phyloP scores from a whole-genome alignment of 2,329 filamentous ascomycete genomes.

The Sporothrix inflata region DNA sequence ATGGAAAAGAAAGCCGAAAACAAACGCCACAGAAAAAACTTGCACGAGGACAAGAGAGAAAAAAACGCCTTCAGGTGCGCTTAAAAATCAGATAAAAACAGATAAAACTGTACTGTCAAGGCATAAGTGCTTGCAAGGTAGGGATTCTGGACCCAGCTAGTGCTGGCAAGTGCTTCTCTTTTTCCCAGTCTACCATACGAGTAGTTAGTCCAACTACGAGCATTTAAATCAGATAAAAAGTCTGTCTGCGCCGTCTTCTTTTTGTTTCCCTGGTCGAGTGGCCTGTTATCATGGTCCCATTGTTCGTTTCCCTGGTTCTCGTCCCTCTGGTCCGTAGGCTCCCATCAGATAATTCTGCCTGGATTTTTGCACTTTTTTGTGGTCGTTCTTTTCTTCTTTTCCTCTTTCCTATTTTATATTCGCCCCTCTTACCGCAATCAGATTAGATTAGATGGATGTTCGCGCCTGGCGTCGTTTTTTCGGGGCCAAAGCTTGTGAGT shows the following conservation, averaged over 20 bases:
- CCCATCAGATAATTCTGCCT: constrained; percentile 9
- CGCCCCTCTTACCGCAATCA: constrained; percentile 25
- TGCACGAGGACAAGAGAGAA: neutral
- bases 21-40: neutral
- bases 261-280: neutral
- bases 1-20: neutral
- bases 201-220: neutral
- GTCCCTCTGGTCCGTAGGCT: no score
- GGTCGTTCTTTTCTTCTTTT: neutral
- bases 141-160: no score
- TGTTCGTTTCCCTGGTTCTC: neutral
- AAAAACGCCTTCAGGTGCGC: neutral
- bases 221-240: neutral
- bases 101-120: neutral
- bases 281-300: neutral
- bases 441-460: constrained; percentile 34
- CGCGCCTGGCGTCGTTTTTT: neutral
- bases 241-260: no score
- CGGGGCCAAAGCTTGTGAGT: neutral
- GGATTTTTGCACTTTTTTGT: neutral
- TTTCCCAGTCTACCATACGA: neutral
- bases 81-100: no score
- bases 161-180: neutral
- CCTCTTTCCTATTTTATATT: neutral
- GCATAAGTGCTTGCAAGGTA: no score